phyloP scores from a whole-genome alignment of 139 green algal genomes.

The Microglena sp. region DNA sequence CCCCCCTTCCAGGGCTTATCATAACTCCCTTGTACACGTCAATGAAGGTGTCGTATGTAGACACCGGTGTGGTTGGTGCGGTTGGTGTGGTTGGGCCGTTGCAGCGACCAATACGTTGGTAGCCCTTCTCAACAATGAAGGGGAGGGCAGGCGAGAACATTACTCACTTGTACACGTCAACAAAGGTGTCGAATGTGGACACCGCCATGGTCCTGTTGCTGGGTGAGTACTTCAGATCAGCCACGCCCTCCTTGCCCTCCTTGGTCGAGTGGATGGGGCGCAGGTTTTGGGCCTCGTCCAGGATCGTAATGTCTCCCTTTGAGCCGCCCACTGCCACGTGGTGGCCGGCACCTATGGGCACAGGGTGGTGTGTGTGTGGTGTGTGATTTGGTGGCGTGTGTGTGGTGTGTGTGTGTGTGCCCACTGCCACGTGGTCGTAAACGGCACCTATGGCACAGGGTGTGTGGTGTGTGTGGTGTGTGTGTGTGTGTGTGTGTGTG shows the following conservation, averaged over 20 bases:
- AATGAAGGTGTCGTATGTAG: constrained; percentile 46
- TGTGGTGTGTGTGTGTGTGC: background rate
- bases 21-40: constrained; percentile 53
- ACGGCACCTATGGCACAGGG: too few relatives aligned
- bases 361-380: background rate
- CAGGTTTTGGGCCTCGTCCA: constrained; percentile 33
- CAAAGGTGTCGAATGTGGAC: constrained; percentile 39
- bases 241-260: constrained; percentile 37
- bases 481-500: background rate
- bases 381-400: too few relatives aligned
- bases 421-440: too few relatives aligned
- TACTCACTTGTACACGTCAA: constrained; percentile 56
- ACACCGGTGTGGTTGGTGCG: too few relatives aligned
- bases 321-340: constrained; percentile 47
- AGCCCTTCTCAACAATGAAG: constrained; percentile 31
- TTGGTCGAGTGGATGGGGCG: constrained; percentile 28
- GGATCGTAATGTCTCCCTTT: constrained; percentile 38
- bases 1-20: too few relatives aligned
- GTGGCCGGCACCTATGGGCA: constrained; percentile 12
- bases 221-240: constrained; percentile 60
- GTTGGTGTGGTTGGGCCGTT: too few relatives aligned
- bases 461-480: background rate
- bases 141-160: too few relatives aligned
- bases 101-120: constrained; percentile 30
- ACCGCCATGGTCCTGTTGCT: constrained; percentile 41